These are phyloP conservation scores for Rhododendron simsii DNA, from an alignment of 148 eudicot species.

Conservation along the genomic window DNA sequence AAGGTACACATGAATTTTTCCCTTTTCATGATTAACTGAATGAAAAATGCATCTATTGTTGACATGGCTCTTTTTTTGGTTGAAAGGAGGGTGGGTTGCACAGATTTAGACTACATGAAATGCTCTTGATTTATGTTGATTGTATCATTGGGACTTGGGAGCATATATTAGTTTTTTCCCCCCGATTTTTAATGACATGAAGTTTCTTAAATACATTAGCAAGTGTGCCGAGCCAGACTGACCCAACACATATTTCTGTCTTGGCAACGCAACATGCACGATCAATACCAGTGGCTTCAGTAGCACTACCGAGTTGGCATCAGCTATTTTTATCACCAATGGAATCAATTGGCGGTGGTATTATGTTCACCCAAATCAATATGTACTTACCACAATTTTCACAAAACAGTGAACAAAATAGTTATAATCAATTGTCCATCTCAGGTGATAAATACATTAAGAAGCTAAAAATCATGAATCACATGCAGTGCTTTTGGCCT, in stretches of 20 bases:
- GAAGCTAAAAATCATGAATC: conserved; percentile 7
- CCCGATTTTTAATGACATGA: background rate
- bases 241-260: background rate
- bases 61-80: background rate
- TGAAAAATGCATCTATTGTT: background rate
- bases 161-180: background rate
- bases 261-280: background rate
- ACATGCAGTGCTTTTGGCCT: background rate
- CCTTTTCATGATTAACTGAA: background rate
- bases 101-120: background rate
- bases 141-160: background rate
- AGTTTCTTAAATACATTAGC: background rate
- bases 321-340: background rate
- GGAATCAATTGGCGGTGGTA: background rate
- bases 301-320: background rate
- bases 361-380: background rate
- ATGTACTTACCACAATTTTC: background rate
- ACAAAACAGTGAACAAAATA: background rate
- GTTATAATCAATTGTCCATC: background rate
- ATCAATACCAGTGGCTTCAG: background rate
- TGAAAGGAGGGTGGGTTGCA: background rate
- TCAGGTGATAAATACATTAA: background rate
- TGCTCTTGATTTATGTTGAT: background rate
- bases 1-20: background rate
- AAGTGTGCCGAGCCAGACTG: background rate